Evolutionary conservation across 805 yeast species (phyloP), one percentile per base, ranked within the genome.

Genomic region (Tetrapisispora pingtungensis): DNA sequence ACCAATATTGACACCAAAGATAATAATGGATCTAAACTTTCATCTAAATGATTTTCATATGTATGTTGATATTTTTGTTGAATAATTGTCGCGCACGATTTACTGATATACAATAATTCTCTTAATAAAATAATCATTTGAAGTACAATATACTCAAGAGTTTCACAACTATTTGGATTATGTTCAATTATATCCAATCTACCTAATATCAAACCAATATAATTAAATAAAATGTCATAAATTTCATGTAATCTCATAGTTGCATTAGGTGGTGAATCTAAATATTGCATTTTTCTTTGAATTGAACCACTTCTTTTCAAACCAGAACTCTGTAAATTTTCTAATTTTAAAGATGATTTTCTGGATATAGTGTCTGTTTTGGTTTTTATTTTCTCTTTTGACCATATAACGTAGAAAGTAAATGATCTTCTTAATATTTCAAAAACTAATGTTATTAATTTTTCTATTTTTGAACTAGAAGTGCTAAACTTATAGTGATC

Each of bases 121-220:
- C 82, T 67, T 37, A 81, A 62, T 17, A 84, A 59, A 27, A 82
- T 59, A 42, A 81, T 80, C 36, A 84, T 71, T 52, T 84, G 93
- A 52, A 81, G 84, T 2, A 80, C 75, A 14, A 84, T 65, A 15
- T 73, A 69, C 53, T 84, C 89, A 43, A 84, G 59, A 7, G 78
- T 60, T 49, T 80, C 81, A 55, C 87, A 79, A 2, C 90, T 90
- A 15, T 69, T 68, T 4, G 78, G 72, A 56, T 83, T 84, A 52
- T 80, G 82, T 56, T 84, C 93, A 31, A 84, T 77, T 61, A 84
- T 69, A 59, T 84, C 93, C 50, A 84, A 63, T 53, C 94, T 66
- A n/a, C 94, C 94, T 14, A 82, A 69, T 10, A 84, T 74, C 50
- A 84, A 55, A 2, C 82, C 80, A 49, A 83, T 67, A 54, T 84